phyloP scores from a whole-genome alignment of 140 eudicot species.

The Anethum foeniculum region DNA sequence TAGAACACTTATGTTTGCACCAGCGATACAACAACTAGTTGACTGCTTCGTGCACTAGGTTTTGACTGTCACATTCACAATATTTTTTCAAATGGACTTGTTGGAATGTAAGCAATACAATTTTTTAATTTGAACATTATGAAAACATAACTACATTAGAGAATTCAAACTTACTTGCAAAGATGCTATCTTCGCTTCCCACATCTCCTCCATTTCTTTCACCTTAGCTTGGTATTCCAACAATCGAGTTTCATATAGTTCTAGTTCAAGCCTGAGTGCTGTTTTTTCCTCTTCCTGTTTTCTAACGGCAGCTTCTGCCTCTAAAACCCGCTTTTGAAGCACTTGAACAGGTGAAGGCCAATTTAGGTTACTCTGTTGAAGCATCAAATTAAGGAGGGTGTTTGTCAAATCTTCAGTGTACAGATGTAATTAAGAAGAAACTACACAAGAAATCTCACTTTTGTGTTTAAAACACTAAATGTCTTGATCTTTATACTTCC shows the following conservation, averaged over 20 bases:
- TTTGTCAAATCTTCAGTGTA: not conserved
- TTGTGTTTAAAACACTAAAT: not conserved
- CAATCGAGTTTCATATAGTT: constrained; percentile 60
- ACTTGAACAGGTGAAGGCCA: constrained; percentile 45
- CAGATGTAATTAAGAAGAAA: not conserved
- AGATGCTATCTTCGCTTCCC: constrained; percentile 72
- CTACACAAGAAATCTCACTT: not conserved
- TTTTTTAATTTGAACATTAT: not conserved
- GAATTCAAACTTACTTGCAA: constrained; percentile 60
- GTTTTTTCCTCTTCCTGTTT: constrained; percentile 68
- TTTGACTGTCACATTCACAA: not conserved
- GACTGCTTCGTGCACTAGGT: not conserved
- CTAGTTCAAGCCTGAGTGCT: constrained; percentile 43
- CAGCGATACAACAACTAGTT: not conserved
- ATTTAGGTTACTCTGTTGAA: constrained; percentile 28
- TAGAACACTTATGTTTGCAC: not conserved
- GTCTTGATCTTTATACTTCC: not conserved
- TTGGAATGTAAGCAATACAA: not conserved
- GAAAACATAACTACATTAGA: not conserved
- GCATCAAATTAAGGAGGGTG: not conserved
- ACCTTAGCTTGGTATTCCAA: constrained; percentile 68
- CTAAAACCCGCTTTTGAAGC: constrained; percentile 47
- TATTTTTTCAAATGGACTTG: not conserved
- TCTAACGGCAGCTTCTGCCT: constrained; percentile 40
- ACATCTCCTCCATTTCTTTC: constrained; percentile 75